phyloP scores from a whole-genome alignment of 2,329 filamentous ascomycete genomes.

The Torrubiella hemipterigena region DNA sequence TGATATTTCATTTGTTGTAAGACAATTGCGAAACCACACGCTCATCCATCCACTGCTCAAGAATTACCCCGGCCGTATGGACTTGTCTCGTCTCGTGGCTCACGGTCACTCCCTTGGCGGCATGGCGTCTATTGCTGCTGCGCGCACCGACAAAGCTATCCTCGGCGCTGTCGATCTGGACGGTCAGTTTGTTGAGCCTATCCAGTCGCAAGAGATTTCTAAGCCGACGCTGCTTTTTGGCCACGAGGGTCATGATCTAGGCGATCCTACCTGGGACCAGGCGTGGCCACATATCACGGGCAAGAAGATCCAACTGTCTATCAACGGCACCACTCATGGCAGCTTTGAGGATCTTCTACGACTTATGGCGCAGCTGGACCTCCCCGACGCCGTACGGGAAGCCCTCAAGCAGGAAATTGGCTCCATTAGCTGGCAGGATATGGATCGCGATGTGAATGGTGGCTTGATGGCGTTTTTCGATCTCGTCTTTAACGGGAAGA shows the following conservation, averaged over 20 bases:
- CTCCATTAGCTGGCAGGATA: slow-evolving; percentile 1
- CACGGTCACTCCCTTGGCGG: slow-evolving; percentile 25
- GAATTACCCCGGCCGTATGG: slow-evolving; percentile 9
- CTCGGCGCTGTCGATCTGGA: slow-evolving; percentile 23
- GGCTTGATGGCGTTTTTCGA: slow-evolving; percentile 2
- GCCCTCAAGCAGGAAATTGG: slow-evolving; percentile 1
- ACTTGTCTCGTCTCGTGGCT: slow-evolving; percentile 11
- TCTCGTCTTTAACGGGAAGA: slow-evolving; percentile 1
- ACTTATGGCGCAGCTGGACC: slow-evolving; percentile 5
- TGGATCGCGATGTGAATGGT: neutral
- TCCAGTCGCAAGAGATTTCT: slow-evolving; percentile 10
- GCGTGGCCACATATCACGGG: slow-evolving; percentile 10
- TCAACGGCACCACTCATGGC: slow-evolving; percentile 10
- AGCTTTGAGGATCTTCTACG: slow-evolving; percentile 11
- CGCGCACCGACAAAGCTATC: slow-evolving; percentile 17
- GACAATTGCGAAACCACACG: slow-evolving; percentile 13
- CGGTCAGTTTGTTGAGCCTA: slow-evolving; percentile 15
- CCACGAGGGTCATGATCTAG: slow-evolving; percentile 6
- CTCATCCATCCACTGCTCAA: neutral
- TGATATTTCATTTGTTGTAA: slow-evolving; percentile 21
- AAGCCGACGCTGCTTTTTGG: slow-evolving; percentile 11
- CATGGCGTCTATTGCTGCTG: slow-evolving; percentile 17
- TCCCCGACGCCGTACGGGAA: slow-evolving; percentile 1
- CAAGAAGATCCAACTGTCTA: slow-evolving; percentile 7
- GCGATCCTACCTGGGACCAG: slow-evolving; percentile 10